Evolutionary conservation across 129 eudicot species (phyloP).

Genomic region (Apium graveolens): DNA sequence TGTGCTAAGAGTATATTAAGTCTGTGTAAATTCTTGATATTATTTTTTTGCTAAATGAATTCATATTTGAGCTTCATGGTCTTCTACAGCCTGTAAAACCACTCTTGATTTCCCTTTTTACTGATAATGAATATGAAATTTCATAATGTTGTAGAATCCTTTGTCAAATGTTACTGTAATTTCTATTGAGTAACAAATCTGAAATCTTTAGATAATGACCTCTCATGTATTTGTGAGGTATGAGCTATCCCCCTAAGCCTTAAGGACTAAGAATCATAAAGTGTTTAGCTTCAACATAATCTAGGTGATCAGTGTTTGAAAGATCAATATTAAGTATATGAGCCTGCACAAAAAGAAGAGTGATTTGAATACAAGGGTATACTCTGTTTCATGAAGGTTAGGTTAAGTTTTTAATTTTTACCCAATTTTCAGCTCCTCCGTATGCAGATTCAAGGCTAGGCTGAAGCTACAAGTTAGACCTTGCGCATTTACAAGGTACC

Average conservation of each 20-base stretch:
- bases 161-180: not conserved
- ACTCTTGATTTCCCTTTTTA: not conserved
- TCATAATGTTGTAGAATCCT: not conserved
- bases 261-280: not conserved
- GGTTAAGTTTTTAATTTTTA: not conserved
- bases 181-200: not conserved
- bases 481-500: not conserved
- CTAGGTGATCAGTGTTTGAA: not conserved
- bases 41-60: too few relatives aligned
- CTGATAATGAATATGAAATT: not conserved
- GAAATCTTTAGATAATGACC: not conserved
- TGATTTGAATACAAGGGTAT: not conserved
- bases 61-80: not conserved
- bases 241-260: not conserved
- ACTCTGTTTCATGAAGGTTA: not conserved
- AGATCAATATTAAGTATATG: too few relatives aligned
- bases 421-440: not conserved
- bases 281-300: not conserved
- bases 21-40: too few relatives aligned
- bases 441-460: not conserved
- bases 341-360: not conserved
- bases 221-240: not conserved
- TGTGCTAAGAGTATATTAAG: not conserved
- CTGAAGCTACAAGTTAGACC: not conserved
- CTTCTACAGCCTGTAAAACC: not conserved